Evolutionary conservation across 371 early-diverging fungal species (phyloP).

Genomic region (Mortierella polycephala): DNA sequence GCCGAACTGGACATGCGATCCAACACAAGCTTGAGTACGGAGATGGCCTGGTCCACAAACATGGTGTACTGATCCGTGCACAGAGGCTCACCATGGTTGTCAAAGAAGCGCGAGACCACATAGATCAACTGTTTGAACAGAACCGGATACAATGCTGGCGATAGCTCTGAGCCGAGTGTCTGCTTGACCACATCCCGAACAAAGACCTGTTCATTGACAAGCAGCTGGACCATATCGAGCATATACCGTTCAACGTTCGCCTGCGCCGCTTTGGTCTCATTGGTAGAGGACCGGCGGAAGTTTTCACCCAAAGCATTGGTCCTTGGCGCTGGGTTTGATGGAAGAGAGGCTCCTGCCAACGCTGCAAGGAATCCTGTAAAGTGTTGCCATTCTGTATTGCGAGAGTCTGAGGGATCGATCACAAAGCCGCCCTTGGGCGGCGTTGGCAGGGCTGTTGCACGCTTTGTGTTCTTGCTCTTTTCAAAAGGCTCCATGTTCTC

Average conservation of each 20-base stretch:
- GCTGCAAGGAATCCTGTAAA: conserved; percentile 90
- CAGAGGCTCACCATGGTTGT: conserved; percentile 76
- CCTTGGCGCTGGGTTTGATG: conserved; percentile 38
- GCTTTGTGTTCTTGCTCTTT: conserved; percentile 35
- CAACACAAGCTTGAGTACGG: conserved; percentile 83
- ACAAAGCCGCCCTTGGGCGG: conserved; percentile 51
- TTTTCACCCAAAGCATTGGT: conserved; percentile 39
- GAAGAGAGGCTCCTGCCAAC: conserved; percentile 80
- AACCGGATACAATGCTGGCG: conserved; percentile 84
- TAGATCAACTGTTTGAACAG: conserved; percentile 85
- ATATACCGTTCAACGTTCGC: conserved; percentile 85
- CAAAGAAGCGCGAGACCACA: conserved; percentile 83
- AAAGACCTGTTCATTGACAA: conserved; percentile 85
- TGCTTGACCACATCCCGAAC: conserved; percentile 94
- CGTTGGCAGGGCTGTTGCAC: conserved; percentile 44
- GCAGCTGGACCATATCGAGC: conserved; percentile 85
- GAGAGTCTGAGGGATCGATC: conserved; percentile 27
- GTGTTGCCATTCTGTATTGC: conserved; percentile 77
- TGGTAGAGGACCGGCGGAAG: conserved; percentile 38
- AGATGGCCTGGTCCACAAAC: conserved; percentile 90
- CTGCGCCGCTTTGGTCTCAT: conserved; percentile 44
- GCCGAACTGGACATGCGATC: conserved; percentile 82
- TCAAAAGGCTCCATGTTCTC: conserved; percentile 40
- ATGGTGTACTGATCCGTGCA: conserved; percentile 84
- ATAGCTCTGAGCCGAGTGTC: conserved; percentile 87